A percentile compares a stretch with the other conserved stretches of the same genome.
These are phyloP conservation scores for Saccharomyces uvarum DNA, from an alignment of 1,139 yeast species.

Conservation along the genomic window DNA sequence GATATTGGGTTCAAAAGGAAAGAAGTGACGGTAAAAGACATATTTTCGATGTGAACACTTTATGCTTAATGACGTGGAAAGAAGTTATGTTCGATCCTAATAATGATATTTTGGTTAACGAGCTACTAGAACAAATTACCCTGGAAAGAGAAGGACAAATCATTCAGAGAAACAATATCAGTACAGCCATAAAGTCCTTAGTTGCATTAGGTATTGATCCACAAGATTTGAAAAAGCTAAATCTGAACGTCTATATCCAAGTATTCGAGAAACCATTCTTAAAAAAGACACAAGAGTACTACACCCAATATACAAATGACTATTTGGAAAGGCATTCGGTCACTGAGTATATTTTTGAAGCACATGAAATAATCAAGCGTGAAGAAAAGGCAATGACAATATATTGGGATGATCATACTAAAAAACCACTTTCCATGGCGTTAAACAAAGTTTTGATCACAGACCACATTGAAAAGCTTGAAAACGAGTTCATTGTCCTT, in stretches of 20 bases:
- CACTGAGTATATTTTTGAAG: conserved; percentile 83
- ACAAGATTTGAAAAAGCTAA: conserved; percentile 78
- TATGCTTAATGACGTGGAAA: conserved; percentile 85
- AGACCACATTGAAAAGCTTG: conserved; percentile 70
- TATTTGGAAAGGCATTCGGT: conserved; percentile 71
- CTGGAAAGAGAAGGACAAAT: conserved; percentile 74
- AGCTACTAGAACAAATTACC: conserved; percentile 68
- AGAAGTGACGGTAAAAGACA: conserved; percentile 91
- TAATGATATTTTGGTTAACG: conserved; percentile 51
- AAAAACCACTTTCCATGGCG: conserved; percentile 64
- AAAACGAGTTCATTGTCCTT: conserved; percentile 64
- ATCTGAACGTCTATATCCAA: conserved; percentile 71
- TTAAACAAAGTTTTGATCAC: conserved; percentile 71
- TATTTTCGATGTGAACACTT: conserved; percentile 82
- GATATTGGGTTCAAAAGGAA: conserved; percentile 97
- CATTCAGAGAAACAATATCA: conserved; percentile 59
- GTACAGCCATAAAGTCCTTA: conserved; percentile 75
- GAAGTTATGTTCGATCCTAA: conserved; percentile 68
- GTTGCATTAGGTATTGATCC: conserved; percentile 72
- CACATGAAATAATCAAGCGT: conserved; percentile 72
- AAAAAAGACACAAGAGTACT: conserved; percentile 65
- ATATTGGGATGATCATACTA: conserved; percentile 82
- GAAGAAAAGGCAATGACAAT: conserved; percentile 73
- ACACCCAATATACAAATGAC: conserved; percentile 57
- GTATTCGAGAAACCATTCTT: conserved; percentile 73